These are phyloP conservation scores for Neoarthrinium moseri DNA, from an alignment of 2,329 filamentous ascomycete species.

Conservation along the genomic window DNA sequence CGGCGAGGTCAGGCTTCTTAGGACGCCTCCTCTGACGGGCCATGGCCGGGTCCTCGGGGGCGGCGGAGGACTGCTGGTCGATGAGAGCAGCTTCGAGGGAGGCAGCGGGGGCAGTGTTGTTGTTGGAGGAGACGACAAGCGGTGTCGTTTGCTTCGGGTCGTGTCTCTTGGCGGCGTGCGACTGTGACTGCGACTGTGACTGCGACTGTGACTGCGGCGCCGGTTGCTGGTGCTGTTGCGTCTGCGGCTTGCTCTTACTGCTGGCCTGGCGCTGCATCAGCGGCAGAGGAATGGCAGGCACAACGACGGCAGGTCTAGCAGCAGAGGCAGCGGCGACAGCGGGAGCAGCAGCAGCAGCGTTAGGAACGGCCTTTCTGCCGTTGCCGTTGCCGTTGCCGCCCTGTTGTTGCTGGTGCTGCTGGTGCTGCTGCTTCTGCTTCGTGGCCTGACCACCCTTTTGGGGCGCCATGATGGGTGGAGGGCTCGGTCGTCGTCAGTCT, in stretches of 20 bases:
- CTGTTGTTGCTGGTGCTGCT: conserved; percentile 13
- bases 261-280: conserved; percentile 24
- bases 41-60: conserved; percentile 8
- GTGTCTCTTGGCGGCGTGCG: not conserved
- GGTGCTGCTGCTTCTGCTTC: conserved; percentile 11
- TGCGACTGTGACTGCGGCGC: not conserved
- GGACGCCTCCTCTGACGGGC: not conserved
- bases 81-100: conserved; percentile 31
- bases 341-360: conserved; percentile 14
- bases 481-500: not conserved
- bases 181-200: not conserved
- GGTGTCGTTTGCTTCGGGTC: conserved; percentile 11
- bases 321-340: conserved; percentile 11
- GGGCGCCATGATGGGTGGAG: conserved; percentile 24
- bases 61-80: conserved; percentile 15
- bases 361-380: not conserved
- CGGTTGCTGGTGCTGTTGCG: not conserved
- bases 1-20: conserved; percentile 17
- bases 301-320: conserved; percentile 21
- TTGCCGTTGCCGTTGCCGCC: conserved; percentile 20
- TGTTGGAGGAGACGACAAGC: conserved; percentile 18
- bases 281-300: conserved; percentile 30
- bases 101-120: conserved; percentile 17
- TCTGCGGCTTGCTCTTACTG: conserved; percentile 6
- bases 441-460: conserved; percentile 19